phyloP scores from a whole-genome alignment of 2,329 filamentous ascomycete species.

The Aspergillus sp. region DNA sequence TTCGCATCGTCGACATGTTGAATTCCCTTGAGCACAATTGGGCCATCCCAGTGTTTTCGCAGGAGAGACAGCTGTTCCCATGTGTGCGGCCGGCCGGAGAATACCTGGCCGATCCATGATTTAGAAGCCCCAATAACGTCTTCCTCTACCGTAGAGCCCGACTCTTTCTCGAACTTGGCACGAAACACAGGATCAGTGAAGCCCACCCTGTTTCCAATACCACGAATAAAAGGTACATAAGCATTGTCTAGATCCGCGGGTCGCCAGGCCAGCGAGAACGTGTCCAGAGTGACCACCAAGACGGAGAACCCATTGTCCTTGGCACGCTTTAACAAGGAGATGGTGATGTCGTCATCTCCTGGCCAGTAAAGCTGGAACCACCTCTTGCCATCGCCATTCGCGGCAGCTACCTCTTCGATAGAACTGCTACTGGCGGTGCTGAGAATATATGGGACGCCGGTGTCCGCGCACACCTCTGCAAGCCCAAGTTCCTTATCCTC shows the following conservation, averaged over 20 bases:
- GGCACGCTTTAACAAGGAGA: conserved; percentile 54
- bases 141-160: conserved; percentile 41
- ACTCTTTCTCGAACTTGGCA: conserved; percentile 45
- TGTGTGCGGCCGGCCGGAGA: conserved; percentile 45
- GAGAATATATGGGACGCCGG: conserved; percentile 58
- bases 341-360: conserved; percentile 55
- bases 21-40: conserved; percentile 56
- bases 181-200: conserved; percentile 61
- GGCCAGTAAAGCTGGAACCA: conserved; percentile 77
- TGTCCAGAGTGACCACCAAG: conserved; percentile 66
- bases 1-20: conserved; percentile 44
- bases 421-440: conserved; percentile 56
- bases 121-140: conserved; percentile 43
- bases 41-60: conserved; percentile 53
- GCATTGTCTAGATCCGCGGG: conserved; percentile 58
- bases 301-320: conserved; percentile 55
- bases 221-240: conserved; percentile 47
- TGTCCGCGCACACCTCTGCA: conserved; percentile 52
- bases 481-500: conserved; percentile 56
- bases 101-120: conserved; percentile 47
- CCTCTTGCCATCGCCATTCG: conserved; percentile 49
- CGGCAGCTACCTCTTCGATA: conserved; percentile 59
- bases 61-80: conserved; percentile 58
- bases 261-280: conserved; percentile 58
- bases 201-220: conserved; percentile 53